Conservation (phyloP, 2,329 filamentous ascomycete genomes). For the Botrytis deweyae region DNA sequence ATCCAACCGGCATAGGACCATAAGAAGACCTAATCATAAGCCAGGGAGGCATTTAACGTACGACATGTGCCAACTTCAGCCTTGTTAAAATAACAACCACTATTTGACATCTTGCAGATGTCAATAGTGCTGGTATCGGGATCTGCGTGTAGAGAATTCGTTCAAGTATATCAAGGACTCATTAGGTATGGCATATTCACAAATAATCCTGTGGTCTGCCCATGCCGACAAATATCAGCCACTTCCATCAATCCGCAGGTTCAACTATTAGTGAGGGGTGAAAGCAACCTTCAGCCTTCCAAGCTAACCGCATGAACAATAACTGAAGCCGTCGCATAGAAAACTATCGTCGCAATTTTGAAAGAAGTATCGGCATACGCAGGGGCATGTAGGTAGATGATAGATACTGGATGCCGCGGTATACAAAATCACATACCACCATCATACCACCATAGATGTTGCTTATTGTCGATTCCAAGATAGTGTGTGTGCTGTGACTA, state of each 20-base stretch:
- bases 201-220: conserved; percentile 16
- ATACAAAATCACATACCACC: conserved; percentile 4
- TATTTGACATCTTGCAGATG: conserved; percentile 5
- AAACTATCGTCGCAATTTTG: conserved; percentile 10
- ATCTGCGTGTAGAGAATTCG: conserved; percentile 11
- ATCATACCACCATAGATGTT: conserved; percentile 13
- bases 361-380: not conserved
- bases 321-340: not conserved
- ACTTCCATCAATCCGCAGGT: conserved; percentile 7
- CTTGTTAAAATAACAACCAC: conserved; percentile 10
- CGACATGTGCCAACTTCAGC: conserved; percentile 16
- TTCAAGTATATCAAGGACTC: conserved; percentile 21
- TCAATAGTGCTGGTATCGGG: not conserved
- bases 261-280: conserved; percentile 17
- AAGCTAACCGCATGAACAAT: not conserved
- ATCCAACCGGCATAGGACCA: not conserved
- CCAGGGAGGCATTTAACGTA: conserved; percentile 6
- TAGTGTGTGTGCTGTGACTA: not conserved
- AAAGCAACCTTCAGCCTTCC: conserved; percentile 1
- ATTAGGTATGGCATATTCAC: conserved; percentile 23
- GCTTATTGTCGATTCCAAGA: conserved; percentile 1
- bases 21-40: conserved; percentile 13
- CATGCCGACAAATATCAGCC: conserved; percentile 12
- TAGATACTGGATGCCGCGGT: conserved; percentile 5
- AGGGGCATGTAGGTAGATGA: conserved; percentile 3